A percentile compares a stretch with the other conserved stretches of the same genome.
Evolutionary conservation across 768 basidiomycete genomes (phyloP).

Genomic region (Termitomyces sp.): DNA sequence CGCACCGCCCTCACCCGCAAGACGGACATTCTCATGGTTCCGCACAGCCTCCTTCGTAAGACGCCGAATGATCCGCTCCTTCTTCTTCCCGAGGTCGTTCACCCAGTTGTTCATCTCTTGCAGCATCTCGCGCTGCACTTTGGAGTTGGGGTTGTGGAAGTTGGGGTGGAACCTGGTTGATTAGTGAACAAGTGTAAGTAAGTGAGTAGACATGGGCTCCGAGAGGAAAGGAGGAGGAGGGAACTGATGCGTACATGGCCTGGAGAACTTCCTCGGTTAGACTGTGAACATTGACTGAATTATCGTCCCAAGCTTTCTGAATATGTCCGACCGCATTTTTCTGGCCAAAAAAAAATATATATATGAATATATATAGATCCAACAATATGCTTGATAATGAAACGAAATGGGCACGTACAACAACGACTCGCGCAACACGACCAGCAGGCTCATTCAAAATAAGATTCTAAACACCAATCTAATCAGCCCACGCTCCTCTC

Average conservation of each 20-base stretch:
- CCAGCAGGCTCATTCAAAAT: conserved; percentile 85
- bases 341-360: conserved; percentile 26
- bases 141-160: conserved; percentile 62
- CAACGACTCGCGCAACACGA: conserved; percentile 62
- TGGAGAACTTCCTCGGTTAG: conserved; percentile 62
- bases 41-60: conserved; percentile 66
- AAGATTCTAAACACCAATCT: conserved; percentile 48
- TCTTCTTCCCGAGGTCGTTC: conserved; percentile 42
- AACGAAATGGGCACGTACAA: conserved; percentile 38
- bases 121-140: conserved; percentile 76
- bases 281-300: conserved; percentile 50
- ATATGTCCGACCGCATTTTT: conserved; percentile 65
- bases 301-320: conserved; percentile 80
- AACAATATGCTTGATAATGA: neutral
- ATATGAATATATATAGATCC: neutral
- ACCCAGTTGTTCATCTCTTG: conserved; percentile 65
- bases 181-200: too few species aligned
- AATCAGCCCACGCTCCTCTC: neutral
- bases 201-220: too few species aligned
- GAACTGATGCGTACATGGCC: conserved; percentile 49
- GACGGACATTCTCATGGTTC: conserved; percentile 68
- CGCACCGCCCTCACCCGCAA: conserved; percentile 48
- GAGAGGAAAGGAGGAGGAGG: neutral
- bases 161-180: conserved; percentile 74
- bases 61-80: conserved; percentile 49